Evolutionary conservation across 2,329 filamentous ascomycete genomes (phyloP).

Genomic region (Septoria linicola): DNA sequence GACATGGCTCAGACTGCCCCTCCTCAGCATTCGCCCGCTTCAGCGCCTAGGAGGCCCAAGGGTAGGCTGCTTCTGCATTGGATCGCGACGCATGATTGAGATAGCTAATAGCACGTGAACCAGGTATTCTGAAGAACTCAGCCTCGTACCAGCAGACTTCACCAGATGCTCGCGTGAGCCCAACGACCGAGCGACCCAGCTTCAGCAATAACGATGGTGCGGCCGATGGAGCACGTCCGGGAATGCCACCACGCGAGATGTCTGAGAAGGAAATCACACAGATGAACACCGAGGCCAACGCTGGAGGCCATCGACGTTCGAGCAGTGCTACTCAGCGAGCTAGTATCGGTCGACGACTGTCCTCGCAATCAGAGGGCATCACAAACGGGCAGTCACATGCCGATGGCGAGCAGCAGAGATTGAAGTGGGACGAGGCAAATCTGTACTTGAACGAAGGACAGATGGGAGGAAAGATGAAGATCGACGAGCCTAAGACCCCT

Average conservation of each 20-base stretch:
- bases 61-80: conserved; percentile 32
- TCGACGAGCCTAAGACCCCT: conserved; percentile 96
- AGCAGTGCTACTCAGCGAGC: conserved; percentile 67
- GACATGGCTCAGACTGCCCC: conserved; percentile 34
- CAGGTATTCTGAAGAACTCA: conserved; percentile 94
- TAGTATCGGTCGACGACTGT: conserved; percentile 70
- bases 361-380: conserved; percentile 41
- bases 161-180: conserved; percentile 47
- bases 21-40: conserved; percentile 31
- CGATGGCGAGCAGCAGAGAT: conserved; percentile 67
- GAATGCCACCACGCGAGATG: conserved; percentile 50
- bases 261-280: conserved; percentile 86
- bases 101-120: conserved; percentile 7
- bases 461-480: conserved; percentile 96
- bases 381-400: conserved; percentile 45
- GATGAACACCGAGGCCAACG: conserved; percentile 92
- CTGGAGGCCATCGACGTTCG: conserved; percentile 80
- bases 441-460: conserved; percentile 96
- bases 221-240: conserved; percentile 40
- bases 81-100: conserved; percentile 2
- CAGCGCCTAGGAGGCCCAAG: conserved; percentile 45
- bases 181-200: conserved; percentile 40
- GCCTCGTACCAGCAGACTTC: conserved; percentile 61
- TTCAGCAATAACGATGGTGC: conserved; percentile 35
- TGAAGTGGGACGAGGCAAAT: conserved; percentile 99